Evolutionary conservation across 2,329 filamentous ascomycete genomes (phyloP).

Genomic region (Pseudocercospora eumusae): DNA sequence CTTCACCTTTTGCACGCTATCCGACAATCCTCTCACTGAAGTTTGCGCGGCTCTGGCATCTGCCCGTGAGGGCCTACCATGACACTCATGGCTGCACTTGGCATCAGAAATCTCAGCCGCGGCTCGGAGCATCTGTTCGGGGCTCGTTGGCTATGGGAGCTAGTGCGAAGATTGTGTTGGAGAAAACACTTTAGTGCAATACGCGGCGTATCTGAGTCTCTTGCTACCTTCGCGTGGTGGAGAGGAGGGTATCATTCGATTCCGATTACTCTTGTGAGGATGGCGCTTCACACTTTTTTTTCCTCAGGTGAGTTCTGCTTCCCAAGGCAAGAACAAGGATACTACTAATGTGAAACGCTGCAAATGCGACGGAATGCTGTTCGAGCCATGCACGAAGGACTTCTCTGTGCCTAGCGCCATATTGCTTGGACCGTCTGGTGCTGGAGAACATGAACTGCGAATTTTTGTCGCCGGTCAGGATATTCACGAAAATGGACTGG

Average conservation of each 20-base stretch:
- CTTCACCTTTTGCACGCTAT: slow-evolving; percentile 59
- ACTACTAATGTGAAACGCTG: slow-evolving; percentile 42
- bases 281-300: slow-evolving; percentile 65
- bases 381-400: not conserved
- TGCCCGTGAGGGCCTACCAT: slow-evolving; percentile 87
- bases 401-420: not conserved
- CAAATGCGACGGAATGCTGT: not conserved
- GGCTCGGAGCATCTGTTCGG: not conserved
- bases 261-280: slow-evolving; percentile 88
- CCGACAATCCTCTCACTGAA: slow-evolving; percentile 19
- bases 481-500: not conserved
- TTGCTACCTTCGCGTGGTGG: slow-evolving; percentile 39
- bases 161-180: slow-evolving; percentile 90
- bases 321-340: slow-evolving; percentile 36
- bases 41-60: slow-evolving; percentile 48
- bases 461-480: not conserved
- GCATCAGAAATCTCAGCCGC: slow-evolving; percentile 84
- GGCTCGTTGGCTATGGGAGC: slow-evolving; percentile 71
- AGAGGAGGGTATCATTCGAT: slow-evolving; percentile 72
- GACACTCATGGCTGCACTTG: slow-evolving; percentile 77
- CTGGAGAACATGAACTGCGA: too few relatives aligned
- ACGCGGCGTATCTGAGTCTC: slow-evolving; percentile 69
- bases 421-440: too few relatives aligned
- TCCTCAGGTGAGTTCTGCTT: slow-evolving; percentile 49
- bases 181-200: slow-evolving; percentile 81